Evolutionary conservation across 2,329 filamentous ascomycete genomes (phyloP).

Genomic region (Diaporthe nobilis): DNA sequence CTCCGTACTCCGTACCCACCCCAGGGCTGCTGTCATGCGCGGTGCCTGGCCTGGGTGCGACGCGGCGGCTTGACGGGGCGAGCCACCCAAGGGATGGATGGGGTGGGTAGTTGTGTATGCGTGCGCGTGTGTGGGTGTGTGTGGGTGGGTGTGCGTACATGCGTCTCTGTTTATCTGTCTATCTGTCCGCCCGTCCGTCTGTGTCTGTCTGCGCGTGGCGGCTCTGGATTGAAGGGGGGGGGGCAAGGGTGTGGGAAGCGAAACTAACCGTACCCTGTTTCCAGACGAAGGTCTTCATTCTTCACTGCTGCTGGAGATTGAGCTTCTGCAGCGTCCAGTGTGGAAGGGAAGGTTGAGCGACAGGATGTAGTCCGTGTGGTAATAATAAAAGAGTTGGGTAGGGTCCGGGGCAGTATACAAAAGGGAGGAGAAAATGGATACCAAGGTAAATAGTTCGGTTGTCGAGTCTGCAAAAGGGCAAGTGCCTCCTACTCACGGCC

Average conservation of each 20-base stretch:
- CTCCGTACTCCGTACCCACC: slow-evolving; percentile 24
- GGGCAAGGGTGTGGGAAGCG: not conserved
- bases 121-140: not conserved
- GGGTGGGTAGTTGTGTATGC: not conserved
- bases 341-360: not conserved
- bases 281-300: not conserved
- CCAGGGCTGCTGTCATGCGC: slow-evolving; percentile 28
- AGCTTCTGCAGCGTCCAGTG: not conserved
- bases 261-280: not conserved
- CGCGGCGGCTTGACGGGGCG: slow-evolving; percentile 24
- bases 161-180: not conserved
- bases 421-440: slow-evolving; percentile 38
- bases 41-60: slow-evolving; percentile 31
- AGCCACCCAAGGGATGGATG: not conserved
- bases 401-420: slow-evolving; percentile 39
- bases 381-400: slow-evolving; percentile 36
- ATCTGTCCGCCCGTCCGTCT: not conserved
- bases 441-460: slow-evolving; percentile 39
- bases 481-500: slow-evolving; percentile 35
- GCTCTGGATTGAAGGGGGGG: not conserved
- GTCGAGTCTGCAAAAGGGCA: slow-evolving; percentile 38
- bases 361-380: slow-evolving; percentile 36
- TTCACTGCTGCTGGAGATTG: not conserved
- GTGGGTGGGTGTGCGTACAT: not conserved
- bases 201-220: not conserved